A percentile compares a stretch with the other conserved stretches of the same genome.
phyloP scores from a whole-genome alignment of 1,284 basidiomycete species.

The Pseudozyma tsukubaensis region DNA sequence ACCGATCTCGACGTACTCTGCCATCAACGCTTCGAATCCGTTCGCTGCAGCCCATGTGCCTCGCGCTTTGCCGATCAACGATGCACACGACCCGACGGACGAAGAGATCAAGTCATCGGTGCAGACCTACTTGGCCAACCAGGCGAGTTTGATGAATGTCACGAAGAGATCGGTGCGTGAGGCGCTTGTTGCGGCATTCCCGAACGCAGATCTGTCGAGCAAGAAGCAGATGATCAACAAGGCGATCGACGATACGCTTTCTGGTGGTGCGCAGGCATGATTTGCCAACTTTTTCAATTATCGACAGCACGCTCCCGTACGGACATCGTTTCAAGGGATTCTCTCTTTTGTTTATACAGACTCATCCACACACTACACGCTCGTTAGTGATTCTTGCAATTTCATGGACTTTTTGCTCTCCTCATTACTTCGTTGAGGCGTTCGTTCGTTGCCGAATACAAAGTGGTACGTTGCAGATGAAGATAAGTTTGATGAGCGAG shows the following conservation, averaged over 20 bases:
- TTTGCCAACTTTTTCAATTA: no score
- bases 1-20: conserved; percentile 41
- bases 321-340: background rate
- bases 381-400: background rate
- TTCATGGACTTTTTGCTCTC: conserved; percentile 21
- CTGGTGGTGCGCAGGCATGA: conserved; percentile 50
- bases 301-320: no score
- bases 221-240: conserved; percentile 63
- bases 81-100: conserved; percentile 53
- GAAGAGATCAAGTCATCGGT: conserved; percentile 61
- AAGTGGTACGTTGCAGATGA: no score
- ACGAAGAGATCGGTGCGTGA: conserved; percentile 66
- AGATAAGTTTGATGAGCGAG: no score
- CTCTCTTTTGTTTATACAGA: conserved; percentile 5
- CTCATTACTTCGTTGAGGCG: background rate
- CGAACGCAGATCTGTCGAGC: conserved; percentile 58
- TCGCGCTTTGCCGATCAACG: conserved; percentile 35
- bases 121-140: conserved; percentile 61
- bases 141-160: conserved; percentile 64
- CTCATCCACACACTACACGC: background rate
- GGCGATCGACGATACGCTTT: conserved; percentile 65
- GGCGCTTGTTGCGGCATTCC: conserved; percentile 63
- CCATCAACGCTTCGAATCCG: conserved; percentile 47
- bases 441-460: no score
- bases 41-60: conserved; percentile 38